Evolutionary conservation across 805 yeast species (phyloP).

Genomic region (Nakazawaea molendinolei): DNA sequence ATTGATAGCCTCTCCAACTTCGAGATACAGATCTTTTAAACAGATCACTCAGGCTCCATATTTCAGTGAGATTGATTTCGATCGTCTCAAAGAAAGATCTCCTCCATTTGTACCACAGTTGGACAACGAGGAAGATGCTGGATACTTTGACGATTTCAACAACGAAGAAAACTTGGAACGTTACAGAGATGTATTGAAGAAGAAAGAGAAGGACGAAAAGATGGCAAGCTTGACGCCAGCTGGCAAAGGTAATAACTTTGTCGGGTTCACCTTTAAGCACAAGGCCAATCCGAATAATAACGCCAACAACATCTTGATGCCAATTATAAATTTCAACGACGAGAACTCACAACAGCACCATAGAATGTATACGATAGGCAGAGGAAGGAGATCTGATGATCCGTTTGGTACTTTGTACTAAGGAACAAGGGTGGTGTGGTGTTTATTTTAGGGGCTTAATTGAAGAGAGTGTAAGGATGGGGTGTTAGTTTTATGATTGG

Average conservation of each 20-base stretch:
- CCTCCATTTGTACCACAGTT: constrained; percentile 98
- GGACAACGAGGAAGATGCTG: constrained; percentile 97
- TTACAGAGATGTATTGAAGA: constrained; percentile 93
- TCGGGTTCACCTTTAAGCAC: constrained; percentile 95
- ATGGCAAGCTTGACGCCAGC: constrained; percentile 61
- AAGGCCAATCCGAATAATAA: constrained; percentile 52
- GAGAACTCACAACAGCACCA: constrained; percentile 10
- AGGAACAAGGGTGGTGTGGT: not conserved
- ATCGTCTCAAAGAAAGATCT: constrained; percentile 52
- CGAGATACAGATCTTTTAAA: constrained; percentile 69
- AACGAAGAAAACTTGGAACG: constrained; percentile 97
- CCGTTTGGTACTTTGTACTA: constrained; percentile 30
- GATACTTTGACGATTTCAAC: constrained; percentile 95
- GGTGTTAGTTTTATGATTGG: no score
- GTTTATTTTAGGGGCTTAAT: not conserved
- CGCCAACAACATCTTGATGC: constrained; percentile 26
- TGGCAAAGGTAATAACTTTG: constrained; percentile 63
- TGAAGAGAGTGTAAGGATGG: no score
- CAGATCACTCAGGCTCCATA: constrained; percentile 78
- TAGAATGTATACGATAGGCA: constrained; percentile 5
- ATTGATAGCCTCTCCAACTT: constrained; percentile 72
- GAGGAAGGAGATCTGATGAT: constrained; percentile 21
- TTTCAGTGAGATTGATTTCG: constrained; percentile 82
- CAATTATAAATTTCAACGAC: constrained; percentile 19
- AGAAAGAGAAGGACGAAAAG: constrained; percentile 78